Evolutionary conservation across 768 basidiomycete genomes (phyloP), one percentile per base, ranked within the genome.

Genomic region (Galerina sulciceps): DNA sequence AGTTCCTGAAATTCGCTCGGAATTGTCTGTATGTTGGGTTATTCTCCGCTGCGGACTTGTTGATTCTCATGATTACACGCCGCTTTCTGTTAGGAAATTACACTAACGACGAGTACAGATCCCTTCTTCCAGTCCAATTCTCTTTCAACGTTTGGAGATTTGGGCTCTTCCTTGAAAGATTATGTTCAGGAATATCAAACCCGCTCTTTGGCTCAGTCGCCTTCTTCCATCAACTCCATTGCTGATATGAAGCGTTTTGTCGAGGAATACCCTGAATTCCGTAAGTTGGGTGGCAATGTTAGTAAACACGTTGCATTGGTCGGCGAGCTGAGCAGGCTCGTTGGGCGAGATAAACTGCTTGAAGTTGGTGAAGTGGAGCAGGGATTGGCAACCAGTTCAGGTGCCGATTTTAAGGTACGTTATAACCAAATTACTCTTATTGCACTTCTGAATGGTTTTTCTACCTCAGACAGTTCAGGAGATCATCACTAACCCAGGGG

Each of bases 251-350:
- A 99, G 72, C 87, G 83, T 9, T 96, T 96, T 66, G 92, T 99
- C 2, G 97, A 99, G 71, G 96, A 98, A 66, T 99, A 96, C 74
- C 97, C 97, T 1, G 97, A 99, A 73, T 98, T 99, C 69, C 83
- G 90, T 65, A 96, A 96, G 71, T 81, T 99, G 31, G 95, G 97
- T 1, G 96, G 96, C 9, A 99, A 99, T 71, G 97, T 99, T 31
- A 96, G 94, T 78, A 99, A 99, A 75, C 97, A 99, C 67, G 97
- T 99, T 18, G 93, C 96, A 6, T 76, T 99, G 20, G 97, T 99
- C 0, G 96, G 97, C 11, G 97, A 99, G 71, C 81, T 99, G 59
- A 96, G 94, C 68, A 81, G 96, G 59, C 75, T 99, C 45, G 94
- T 99, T 14, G 91, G 87, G 52, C 78, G 86, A 58, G 90, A 96